Evolutionary conservation across 352 stramenopile species (phyloP).

Genomic region (Pelagophyceae sp.): DNA sequence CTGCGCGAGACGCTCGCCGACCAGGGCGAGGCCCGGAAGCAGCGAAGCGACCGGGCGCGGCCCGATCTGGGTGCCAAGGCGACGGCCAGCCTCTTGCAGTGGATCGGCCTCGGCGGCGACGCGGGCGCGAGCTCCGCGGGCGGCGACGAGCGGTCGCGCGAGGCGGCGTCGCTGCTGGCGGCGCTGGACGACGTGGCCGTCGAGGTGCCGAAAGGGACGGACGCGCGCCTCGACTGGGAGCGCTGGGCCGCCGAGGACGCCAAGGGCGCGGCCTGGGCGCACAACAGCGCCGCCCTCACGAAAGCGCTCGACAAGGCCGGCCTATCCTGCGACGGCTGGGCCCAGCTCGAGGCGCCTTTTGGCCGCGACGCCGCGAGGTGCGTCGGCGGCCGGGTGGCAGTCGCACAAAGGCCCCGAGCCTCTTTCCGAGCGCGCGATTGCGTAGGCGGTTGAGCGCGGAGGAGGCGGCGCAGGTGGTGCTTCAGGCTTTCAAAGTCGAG

Average conservation of each 20-base stretch:
- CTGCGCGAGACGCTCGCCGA: background rate
- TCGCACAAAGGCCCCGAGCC: background rate
- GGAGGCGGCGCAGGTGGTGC: constrained; percentile 10
- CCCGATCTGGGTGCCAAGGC: no score
- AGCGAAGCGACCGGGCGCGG: no score
- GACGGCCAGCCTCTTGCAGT: constrained; percentile 2
- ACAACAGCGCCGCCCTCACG: background rate
- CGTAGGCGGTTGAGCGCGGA: constrained; percentile 4
- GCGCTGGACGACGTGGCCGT: constrained; percentile 4
- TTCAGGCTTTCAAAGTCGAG: background rate
- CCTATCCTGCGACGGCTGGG: background rate
- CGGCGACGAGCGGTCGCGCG: background rate
- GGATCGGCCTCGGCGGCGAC: background rate
- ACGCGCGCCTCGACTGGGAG: constrained; percentile 4
- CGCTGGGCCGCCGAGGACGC: background rate
- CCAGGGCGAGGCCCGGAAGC: background rate
- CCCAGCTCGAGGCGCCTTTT: no score
- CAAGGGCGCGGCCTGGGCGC: no score
- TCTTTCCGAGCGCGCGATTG: background rate
- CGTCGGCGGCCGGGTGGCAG: no score
- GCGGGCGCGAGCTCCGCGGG: background rate
- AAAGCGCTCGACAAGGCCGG: background rate
- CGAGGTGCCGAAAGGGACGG: background rate
- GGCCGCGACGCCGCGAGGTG: no score
- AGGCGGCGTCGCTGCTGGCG: background rate